These are phyloP conservation scores for Suillus subluteus DNA, from an alignment of 768 basidiomycete species.

Conservation along the genomic window DNA sequence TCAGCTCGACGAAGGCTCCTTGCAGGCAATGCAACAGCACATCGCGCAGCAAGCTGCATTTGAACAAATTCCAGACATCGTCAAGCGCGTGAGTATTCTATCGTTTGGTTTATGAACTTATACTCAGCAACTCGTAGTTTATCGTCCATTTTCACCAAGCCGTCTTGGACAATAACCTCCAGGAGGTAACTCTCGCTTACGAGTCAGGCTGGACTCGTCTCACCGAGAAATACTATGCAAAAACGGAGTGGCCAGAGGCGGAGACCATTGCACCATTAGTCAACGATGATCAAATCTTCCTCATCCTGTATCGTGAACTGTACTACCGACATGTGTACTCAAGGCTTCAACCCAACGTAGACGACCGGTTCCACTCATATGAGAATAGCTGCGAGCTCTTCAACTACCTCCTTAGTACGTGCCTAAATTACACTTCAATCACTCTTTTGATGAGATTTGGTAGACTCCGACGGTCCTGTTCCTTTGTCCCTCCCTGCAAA, in stretches of 20 bases:
- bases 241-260: slow-evolving; percentile 96
- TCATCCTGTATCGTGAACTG: slow-evolving; percentile 95
- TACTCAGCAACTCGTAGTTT: slow-evolving; percentile 56
- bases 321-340: slow-evolving; percentile 97
- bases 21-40: slow-evolving; percentile 79
- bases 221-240: slow-evolving; percentile 94
- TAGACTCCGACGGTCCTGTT: slow-evolving; percentile 94
- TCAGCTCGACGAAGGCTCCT: slow-evolving; percentile 70
- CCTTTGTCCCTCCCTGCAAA: slow-evolving; percentile 93
- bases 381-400: slow-evolving; percentile 98
- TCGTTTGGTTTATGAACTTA: background rate
- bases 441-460: background rate
- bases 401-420: slow-evolving; percentile 93
- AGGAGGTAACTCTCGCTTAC: slow-evolving; percentile 90
- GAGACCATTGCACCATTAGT: slow-evolving; percentile 95
- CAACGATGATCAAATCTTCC: slow-evolving; percentile 93
- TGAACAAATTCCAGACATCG: slow-evolving; percentile 83
- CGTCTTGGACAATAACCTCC: slow-evolving; percentile 86
- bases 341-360: slow-evolving; percentile 90
- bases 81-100: slow-evolving; percentile 70
- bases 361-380: slow-evolving; percentile 97
- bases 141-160: slow-evolving; percentile 95
- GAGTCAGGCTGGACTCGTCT: slow-evolving; percentile 97
- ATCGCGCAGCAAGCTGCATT: slow-evolving; percentile 84
- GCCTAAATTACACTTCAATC: background rate